Evolutionary conservation across 306 rosid genomes (phyloP), one percentile per base, ranked within the genome.

Genomic region (Quercus bicolor): DNA sequence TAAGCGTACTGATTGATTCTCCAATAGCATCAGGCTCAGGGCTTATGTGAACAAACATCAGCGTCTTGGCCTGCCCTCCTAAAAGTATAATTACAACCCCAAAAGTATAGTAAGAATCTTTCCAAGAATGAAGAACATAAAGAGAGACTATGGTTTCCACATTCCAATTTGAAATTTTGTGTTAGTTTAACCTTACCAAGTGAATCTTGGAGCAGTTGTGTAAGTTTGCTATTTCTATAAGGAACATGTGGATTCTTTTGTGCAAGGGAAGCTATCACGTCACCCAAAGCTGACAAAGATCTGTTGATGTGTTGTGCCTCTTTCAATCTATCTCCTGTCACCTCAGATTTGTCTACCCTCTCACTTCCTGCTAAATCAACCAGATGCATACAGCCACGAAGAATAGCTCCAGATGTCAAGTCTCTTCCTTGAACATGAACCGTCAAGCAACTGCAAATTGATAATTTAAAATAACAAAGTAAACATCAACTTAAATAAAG

Each of bases 281-380:
- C 98, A 33, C 98, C 98, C 84, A 94, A 78, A 81, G 98, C 98
- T 23, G 98, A 94, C 71, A 94, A 94, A 77, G 98, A 94, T 79
- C 79, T 94, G 84, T 94, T 94, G 79, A 94, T 94, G 77, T 94
- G 97, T 2, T 92, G 98, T 72, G 98, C 98, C 81, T 94, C 98
- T 85, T 94, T 94, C 56, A 94, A 79, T 78, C 98, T 87, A 78
- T 94, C 98, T 59, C 98, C 98, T 0, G 97, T 94, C 53, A 91
- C 98, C 87, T 94, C 98, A 51, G 98, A 94, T 84, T 94, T 94
- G 81, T 94, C 93, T 18, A 92, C 98, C 79, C 98, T 92, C 81
- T 94, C 98, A 85, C 97, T 94, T 77, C 98, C 98, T 4, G 98
- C 98, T 74, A 94, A 82, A 83, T 94, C 98, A 78, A 94, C 98